Evolutionary conservation across 2,329 filamentous ascomycete genomes (phyloP).

Genomic region (Aspergillus sp.): DNA sequence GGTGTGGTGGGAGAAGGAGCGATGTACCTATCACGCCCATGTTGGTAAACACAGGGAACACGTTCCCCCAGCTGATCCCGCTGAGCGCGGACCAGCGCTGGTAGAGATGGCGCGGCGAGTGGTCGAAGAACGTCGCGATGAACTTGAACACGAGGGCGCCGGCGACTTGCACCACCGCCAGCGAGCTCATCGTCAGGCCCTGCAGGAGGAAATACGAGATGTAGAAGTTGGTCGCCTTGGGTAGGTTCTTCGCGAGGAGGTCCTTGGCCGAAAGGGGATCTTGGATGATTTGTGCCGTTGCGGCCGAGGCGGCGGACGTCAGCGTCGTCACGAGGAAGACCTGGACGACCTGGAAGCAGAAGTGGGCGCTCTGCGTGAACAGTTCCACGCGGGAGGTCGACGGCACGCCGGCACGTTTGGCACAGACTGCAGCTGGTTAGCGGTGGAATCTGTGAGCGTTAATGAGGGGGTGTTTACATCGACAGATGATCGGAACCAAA

Average conservation of each 20-base stretch:
- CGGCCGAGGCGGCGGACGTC: conserved; percentile 74
- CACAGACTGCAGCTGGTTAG: conserved; percentile 57
- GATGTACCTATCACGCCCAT: conserved; percentile 74
- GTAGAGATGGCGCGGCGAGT: conserved; percentile 71
- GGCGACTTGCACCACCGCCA: conserved; percentile 68
- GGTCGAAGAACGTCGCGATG: conserved; percentile 69
- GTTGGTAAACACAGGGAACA: conserved; percentile 75
- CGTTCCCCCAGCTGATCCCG: conserved; percentile 79
- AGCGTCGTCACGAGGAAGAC: conserved; percentile 87
- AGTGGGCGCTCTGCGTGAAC: conserved; percentile 88
- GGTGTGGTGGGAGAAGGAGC: background rate
- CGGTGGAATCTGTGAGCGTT: background rate
- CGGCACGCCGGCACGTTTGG: conserved; percentile 75
- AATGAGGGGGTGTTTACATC: conserved; percentile 51
- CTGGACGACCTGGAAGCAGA: conserved; percentile 70
- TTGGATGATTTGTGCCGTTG: conserved; percentile 63
- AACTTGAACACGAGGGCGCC: conserved; percentile 72
- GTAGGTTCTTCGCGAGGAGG: conserved; percentile 72
- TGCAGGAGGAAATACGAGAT: conserved; percentile 94
- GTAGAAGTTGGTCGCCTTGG: conserved; percentile 90
- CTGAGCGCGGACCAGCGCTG: conserved; percentile 70
- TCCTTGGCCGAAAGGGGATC: conserved; percentile 63
- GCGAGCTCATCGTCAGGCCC: conserved; percentile 73
- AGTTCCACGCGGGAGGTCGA: conserved; percentile 78
- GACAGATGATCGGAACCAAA: conserved; percentile 77